These are phyloP conservation scores for Populus hybrid DNA, from an alignment of 441 rosid species.

Conservation along the genomic window DNA sequence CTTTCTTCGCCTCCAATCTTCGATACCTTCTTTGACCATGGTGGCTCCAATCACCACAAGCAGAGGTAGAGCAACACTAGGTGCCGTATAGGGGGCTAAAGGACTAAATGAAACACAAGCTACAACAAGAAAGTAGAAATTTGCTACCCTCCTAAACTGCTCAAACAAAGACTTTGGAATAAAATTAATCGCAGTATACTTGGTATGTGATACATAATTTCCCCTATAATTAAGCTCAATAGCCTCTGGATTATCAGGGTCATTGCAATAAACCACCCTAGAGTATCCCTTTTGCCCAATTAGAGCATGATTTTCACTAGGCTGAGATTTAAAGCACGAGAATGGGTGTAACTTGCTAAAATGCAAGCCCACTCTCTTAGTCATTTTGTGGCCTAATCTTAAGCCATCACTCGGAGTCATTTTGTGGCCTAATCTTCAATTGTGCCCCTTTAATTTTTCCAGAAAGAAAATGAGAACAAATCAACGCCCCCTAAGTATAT, in stretches of 20 bases:
- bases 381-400: conserved; percentile 30
- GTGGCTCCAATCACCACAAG: conserved; percentile 84
- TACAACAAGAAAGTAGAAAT: conserved; percentile 72
- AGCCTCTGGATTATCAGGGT: conserved; percentile 67
- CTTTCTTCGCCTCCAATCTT: conserved; percentile 78
- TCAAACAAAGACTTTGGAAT: conserved; percentile 97
- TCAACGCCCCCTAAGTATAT: conserved; percentile 13
- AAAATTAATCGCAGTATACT: conserved; percentile 75
- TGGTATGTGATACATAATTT: conserved; percentile 85
- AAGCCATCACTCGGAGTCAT: conserved; percentile 25
- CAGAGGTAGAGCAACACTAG: conserved; percentile 72
- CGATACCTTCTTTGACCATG: conserved; percentile 86
- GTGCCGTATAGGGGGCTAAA: conserved; percentile 72
- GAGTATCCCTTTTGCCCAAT: conserved; percentile 69
- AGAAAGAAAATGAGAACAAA: conserved; percentile 5
- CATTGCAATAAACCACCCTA: conserved; percentile 85
- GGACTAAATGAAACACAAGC: conserved; percentile 77
- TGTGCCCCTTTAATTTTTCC: conserved; percentile 6
- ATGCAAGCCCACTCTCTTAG: conserved; percentile 25
- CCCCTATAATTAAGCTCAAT: conserved; percentile 51
- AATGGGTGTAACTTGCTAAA: conserved; percentile 56
- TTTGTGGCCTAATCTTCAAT: conserved; percentile 14
- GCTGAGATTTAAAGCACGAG: conserved; percentile 40
- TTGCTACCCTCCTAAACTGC: conserved; percentile 98
- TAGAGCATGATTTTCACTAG: conserved; percentile 44